Base-by-base conservation (phyloP, 768 basidiomycete species). In the Lentinula guzmanii region DNA sequence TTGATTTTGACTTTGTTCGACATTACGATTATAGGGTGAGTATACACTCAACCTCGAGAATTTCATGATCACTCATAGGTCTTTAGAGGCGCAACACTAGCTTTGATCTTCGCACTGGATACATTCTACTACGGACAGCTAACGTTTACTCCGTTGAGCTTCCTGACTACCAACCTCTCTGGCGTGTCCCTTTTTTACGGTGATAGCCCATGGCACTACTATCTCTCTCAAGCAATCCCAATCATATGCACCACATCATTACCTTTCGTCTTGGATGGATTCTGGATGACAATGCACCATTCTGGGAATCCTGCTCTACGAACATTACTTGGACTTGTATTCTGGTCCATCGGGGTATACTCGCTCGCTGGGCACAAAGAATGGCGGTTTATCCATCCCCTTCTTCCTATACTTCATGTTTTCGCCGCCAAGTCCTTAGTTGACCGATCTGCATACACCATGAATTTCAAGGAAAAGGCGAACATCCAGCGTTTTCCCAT, bases 341-440 rank as follows among this genome's bases (percentile, higher is more conserved):
- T 75, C 18, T 93, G 90, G 88, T 86, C 89, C 0, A 70, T 87
- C 34, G 67, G 69, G 2, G 70, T 89, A 5, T 94, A 92, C 70
- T 98, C 96, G 7, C 63, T 90, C 3, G 80, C 90, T 1, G 88
- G 90, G 1, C 97, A 99, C 76, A 98, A 98, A 68, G 97, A 99
- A 78, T 98, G 95, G 94, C 82, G 97, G 7, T 98, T 99, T 75
- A 76, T 98, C 6, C 95, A 98, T 65, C 95, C 96, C 0, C 71
- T 98, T 18, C 78, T 98, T 3, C 95, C 97, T 0, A 72, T 93
- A 34, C 74, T 96, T 43, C 88, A 97, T 66, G 65, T 95, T 21
- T 80, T 97, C 62, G 89, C 90, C 10, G 79, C 93, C 0, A 85
- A 85, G 63, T 85, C 90, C 1, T 73, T 96, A 4, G 77, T 85